Base-by-base conservation (phyloP, 2,329 filamentous ascomycete species). In the Colletotrichum ledebouriae region DNA sequence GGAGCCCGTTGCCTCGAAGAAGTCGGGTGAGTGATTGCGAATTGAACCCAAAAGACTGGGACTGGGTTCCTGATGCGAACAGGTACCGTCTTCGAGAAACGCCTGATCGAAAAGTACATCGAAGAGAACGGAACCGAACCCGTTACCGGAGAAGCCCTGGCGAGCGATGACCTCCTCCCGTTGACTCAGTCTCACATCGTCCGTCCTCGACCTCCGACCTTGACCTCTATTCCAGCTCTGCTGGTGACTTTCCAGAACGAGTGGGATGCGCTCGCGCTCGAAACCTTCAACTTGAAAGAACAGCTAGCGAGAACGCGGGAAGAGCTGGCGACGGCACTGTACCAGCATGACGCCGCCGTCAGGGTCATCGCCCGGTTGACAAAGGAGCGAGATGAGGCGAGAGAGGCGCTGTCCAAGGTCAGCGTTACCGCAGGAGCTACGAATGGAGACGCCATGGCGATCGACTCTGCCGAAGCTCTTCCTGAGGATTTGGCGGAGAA, bases 281-380 rank as follows among this genome's bases (percentile, higher is more conserved):
- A 99, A 82, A 93, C 94, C 58, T 98, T 94, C 79, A 96, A 93
- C 73, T 83, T 98, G 69, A 92, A 93, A 81, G 93, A 98, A 79
- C 94, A 97, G 77, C 85, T 99, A 70, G 87, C 91, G 59, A 93
- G 97, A 78, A 97, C 94, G 47, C 87, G 95, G 72, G 94, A 98
- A 81, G 96, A 99, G 83, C 88, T 99, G 64, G 94, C 94, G 64
- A 96, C 94, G 1, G 93, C 96, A 0, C 86, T 99, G 25, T 99
- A 99, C 81, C 95, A 98, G 81, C 93, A 98, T 75, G 96, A 99
- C 84, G 95, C 96, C 2, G 96, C 96, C n/a, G 90, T 97, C 57
- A 88, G 96, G 71, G 96, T 99, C 56, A 97, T 99, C 80, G 94
- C 94, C 72, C 89, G 95, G 55, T 78, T 99, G 78, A 92, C 92